A percentile compares a stretch with the other conserved stretches of the same genome.
These are phyloP conservation scores for Colletotrichum tamarilloi DNA, from an alignment of 2,329 filamentous ascomycete species.

Conservation along the genomic window DNA sequence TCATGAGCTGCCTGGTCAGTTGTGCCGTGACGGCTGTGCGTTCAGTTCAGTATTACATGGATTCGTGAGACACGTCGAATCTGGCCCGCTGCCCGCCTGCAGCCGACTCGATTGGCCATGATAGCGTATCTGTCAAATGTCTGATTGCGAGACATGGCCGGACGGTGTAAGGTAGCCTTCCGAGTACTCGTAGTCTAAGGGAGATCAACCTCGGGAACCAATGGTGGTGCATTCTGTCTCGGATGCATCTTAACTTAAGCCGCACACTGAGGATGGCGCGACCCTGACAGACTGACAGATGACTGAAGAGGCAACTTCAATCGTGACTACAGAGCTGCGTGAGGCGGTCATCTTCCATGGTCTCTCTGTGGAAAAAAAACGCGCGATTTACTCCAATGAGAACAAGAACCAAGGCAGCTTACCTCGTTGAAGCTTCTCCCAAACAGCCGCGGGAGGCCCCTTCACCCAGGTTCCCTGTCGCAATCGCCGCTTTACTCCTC, in stretches of 20 bases:
- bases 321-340: neutral
- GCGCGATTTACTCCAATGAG: neutral
- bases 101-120: neutral
- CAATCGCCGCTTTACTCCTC: slow-evolving; percentile 20
- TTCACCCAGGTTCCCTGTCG: neutral
- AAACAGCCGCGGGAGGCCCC: neutral
- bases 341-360: neutral
- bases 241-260: neutral
- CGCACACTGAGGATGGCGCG: neutral
- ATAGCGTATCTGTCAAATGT: slow-evolving; percentile 1
- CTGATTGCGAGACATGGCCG: slow-evolving; percentile 14
- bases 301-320: neutral
- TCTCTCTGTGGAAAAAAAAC: neutral
- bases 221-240: neutral
- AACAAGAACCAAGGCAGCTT: neutral
- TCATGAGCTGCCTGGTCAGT: neutral
- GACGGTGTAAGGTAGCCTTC: neutral
- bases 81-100: neutral
- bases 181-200: slow-evolving; percentile 1
- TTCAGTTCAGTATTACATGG: neutral
- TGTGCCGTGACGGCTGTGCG: neutral
- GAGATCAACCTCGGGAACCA: slow-evolving; percentile 9
- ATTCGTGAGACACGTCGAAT: neutral
- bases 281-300: neutral
- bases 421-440: neutral